Evolutionary conservation across 1,139 yeast genomes (phyloP), one percentile per base, ranked within the genome.

Genomic region (Geotrichum macrosporum): DNA sequence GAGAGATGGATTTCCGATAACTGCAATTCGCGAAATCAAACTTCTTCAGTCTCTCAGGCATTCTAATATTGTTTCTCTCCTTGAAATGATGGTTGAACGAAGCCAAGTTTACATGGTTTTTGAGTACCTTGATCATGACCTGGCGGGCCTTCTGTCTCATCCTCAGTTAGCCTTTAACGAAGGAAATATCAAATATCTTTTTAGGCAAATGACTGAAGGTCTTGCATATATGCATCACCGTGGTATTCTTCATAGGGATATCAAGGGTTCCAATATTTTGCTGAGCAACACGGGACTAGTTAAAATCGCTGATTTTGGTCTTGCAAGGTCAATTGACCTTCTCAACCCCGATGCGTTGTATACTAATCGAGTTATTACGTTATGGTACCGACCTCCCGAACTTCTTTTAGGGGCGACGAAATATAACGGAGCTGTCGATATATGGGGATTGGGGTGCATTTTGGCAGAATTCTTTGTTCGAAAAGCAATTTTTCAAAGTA

Each of bases 371-470:
- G 98, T 92, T 35, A 92, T 92, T 39, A 92, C 98, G 0, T 71
- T 92, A 36, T 92, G 98, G 98, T 92, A 92, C 65, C 75, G 98
- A 52, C 98, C 98, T 1, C 98, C 98, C 0, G 98, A 92, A 65
- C 74, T 92, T 36, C 69, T 92, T 35, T 66, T 92, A 47, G 98
- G 98, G 1, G 81, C 95, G 0, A 89, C 97, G 0, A 81, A 81
- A 51, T 92, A 92, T 66, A 94, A 94, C 0, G 71, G 89, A 37
- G 95, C 86, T 57, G 94, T 92, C 10, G 98, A 92, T 64, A 81
- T 88, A 54, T 92, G 98, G 98, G 96, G 98, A 0, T 82, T 88
- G 55, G 98, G 98, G 1, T 92, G 98, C 68, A 71, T 92, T 34
- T 70, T 92, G 51, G 75, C 88, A 22, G 98, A 92, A 62, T 66